phyloP scores from a whole-genome alignment of 148 eudicot species.

The Amaranthus hypochondriacus region DNA sequence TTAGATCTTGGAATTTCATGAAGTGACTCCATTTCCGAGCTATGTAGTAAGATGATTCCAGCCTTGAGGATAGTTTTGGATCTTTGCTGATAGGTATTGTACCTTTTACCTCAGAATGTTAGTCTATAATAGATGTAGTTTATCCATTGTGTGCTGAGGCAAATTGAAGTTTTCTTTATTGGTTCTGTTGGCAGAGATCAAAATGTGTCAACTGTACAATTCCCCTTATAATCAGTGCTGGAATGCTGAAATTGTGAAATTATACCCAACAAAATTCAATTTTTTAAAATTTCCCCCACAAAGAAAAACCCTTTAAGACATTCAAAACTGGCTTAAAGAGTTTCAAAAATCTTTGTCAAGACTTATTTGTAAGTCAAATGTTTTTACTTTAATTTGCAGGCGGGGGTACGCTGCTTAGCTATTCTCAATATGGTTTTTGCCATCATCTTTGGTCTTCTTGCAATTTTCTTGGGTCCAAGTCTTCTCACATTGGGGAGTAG shows the following conservation, averaged over 20 bases:
- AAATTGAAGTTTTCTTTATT: not conserved
- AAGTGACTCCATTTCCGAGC: too few species aligned
- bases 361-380: not conserved
- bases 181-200: not conserved
- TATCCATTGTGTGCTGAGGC: not conserved
- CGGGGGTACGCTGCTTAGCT: conserved; percentile 89
- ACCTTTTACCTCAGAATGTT: too few species aligned
- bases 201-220: not conserved
- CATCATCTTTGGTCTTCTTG: conserved; percentile 66
- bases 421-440: conserved; percentile 66
- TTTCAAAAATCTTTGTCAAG: conserved; percentile 7
- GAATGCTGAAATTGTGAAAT: not conserved
- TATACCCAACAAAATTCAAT: not conserved
- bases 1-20: too few species aligned
- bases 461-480: conserved; percentile 73
- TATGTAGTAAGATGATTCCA: not conserved
- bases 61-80: too few species aligned
- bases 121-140: too few species aligned
- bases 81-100: too few species aligned
- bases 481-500: conserved; percentile 82
- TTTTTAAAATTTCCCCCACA: not conserved
- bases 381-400: conserved; percentile 39
- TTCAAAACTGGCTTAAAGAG: not conserved
- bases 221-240: not conserved
- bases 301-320: not conserved